A percentile compares a stretch with the other conserved stretches of the same genome.
phyloP scores from a whole-genome alignment of 306 rosid genomes.

The Prunus kanzakura region DNA sequence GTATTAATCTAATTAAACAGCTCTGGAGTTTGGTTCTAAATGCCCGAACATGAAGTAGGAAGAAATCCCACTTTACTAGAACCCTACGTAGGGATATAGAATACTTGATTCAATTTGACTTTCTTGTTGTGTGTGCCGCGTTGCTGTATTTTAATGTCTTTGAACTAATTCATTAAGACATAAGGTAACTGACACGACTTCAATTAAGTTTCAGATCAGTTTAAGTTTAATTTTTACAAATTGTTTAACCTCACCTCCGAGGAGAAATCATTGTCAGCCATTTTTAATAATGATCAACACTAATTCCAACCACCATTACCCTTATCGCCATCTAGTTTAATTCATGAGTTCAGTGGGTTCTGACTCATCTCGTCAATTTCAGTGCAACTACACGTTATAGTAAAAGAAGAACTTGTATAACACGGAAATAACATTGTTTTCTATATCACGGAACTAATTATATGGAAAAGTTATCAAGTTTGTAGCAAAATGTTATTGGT shows the following conservation, averaged over 20 bases:
- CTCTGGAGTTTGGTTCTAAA: background rate
- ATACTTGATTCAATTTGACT: conserved; percentile 7
- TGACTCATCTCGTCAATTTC: conserved; percentile 10
- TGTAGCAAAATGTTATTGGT: too few species aligned
- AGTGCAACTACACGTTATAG: background rate
- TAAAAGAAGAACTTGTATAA: too few species aligned
- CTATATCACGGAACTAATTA: too few species aligned
- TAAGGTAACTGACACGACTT: conserved; percentile 5
- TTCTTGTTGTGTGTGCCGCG: conserved; percentile 15
- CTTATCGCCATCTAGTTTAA: conserved; percentile 29
- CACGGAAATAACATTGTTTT: too few species aligned
- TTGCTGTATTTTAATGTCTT: background rate
- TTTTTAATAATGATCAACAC: background rate
- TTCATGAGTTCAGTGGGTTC: conserved; percentile 27
- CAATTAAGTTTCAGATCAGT: background rate
- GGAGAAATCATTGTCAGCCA: conserved; percentile 26
- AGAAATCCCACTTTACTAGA: conserved; percentile 2
- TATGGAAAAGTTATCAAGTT: too few species aligned
- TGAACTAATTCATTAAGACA: background rate
- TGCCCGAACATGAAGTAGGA: background rate
- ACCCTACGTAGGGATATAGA: background rate
- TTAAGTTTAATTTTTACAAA: background rate
- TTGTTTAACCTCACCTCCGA: background rate
- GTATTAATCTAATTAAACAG: conserved; percentile 23
- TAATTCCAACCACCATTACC: conserved; percentile 20